Conservation (phyloP, 108 stramenopile genomes). For the Skeletonema grethae region DNA sequence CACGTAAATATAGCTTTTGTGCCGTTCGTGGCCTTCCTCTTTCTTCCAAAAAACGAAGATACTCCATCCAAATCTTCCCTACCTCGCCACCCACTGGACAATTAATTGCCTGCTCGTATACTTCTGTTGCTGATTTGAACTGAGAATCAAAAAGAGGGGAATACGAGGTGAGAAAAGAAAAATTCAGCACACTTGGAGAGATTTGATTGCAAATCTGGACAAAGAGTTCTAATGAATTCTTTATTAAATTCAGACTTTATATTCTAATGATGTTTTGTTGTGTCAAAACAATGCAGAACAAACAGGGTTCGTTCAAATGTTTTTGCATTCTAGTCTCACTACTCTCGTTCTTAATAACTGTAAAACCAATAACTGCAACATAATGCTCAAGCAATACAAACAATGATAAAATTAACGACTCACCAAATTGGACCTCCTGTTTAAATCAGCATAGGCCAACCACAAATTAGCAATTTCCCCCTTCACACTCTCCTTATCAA, state of each 20-base stretch:
- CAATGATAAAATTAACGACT: conserved; percentile 12
- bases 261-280: background rate
- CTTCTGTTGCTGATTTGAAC: conserved; percentile 83
- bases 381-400: background rate
- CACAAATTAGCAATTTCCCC: conserved; percentile 70
- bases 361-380: background rate
- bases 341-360: background rate
- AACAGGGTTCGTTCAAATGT: background rate
- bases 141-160: conserved; percentile 16
- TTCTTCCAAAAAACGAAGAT: conserved; percentile 78
- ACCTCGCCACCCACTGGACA: conserved; percentile 67
- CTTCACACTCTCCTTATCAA: conserved; percentile 29
- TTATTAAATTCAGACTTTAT: conserved; percentile 1
- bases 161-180: conserved; percentile 14
- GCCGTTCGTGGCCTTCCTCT: conserved; percentile 66
- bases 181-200: background rate
- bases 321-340: background rate
- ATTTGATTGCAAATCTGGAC: background rate
- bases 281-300: background rate
- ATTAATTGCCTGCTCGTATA: conserved; percentile 77
- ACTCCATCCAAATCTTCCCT: conserved; percentile 80
- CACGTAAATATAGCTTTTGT: conserved; percentile 78
- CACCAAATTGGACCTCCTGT: conserved; percentile 62
- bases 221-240: conserved; percentile 9
- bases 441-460: conserved; percentile 76